Conservation (phyloP, 2,329 filamentous ascomycete species). For the Claviceps capensis region DNA sequence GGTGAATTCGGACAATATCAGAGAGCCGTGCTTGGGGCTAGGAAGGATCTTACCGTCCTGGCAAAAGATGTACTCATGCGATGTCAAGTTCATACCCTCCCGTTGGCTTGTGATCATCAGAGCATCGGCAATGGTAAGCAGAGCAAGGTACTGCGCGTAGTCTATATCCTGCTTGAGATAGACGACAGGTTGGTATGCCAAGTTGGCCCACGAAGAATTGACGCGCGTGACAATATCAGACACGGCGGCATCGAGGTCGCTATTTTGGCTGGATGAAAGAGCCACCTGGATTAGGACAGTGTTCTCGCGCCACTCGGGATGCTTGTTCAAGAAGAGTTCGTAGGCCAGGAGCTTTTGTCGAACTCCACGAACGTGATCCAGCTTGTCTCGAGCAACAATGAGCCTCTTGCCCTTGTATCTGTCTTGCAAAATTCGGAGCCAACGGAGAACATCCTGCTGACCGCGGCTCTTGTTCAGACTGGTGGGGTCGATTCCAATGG, state of each 20-base stretch:
- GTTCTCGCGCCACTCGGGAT: slow-evolving; percentile 78
- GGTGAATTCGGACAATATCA: slow-evolving; percentile 92
- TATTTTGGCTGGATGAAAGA: slow-evolving; percentile 76
- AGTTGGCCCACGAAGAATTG: slow-evolving; percentile 79
- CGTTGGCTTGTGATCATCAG: slow-evolving; percentile 91
- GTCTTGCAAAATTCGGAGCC: slow-evolving; percentile 68
- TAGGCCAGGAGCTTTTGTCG: slow-evolving; percentile 86
- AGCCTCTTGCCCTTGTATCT: slow-evolving; percentile 79
- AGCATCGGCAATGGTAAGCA: slow-evolving; percentile 79
- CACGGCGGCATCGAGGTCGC: slow-evolving; percentile 74
- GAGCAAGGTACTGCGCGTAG: slow-evolving; percentile 82
- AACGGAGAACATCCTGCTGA: slow-evolving; percentile 59
- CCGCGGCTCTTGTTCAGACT: slow-evolving; percentile 58
- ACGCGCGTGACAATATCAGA: slow-evolving; percentile 91
- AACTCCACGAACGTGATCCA: slow-evolving; percentile 84
- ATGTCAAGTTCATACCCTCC: slow-evolving; percentile 94
- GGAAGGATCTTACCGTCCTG: slow-evolving; percentile 64
- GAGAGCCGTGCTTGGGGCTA: slow-evolving; percentile 68
- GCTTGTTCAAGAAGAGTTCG: slow-evolving; percentile 86
- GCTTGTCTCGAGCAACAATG: slow-evolving; percentile 86
- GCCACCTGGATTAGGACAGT: slow-evolving; percentile 91
- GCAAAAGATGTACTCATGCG: slow-evolving; percentile 86
- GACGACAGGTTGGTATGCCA: slow-evolving; percentile 84
- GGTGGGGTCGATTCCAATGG: slow-evolving; percentile 83
- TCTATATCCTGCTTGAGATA: slow-evolving; percentile 93